A percentile compares a stretch with the other conserved stretches of the same genome.
phyloP scores from a whole-genome alignment of 257 asterid species.

The Ehretia macrophylla region DNA sequence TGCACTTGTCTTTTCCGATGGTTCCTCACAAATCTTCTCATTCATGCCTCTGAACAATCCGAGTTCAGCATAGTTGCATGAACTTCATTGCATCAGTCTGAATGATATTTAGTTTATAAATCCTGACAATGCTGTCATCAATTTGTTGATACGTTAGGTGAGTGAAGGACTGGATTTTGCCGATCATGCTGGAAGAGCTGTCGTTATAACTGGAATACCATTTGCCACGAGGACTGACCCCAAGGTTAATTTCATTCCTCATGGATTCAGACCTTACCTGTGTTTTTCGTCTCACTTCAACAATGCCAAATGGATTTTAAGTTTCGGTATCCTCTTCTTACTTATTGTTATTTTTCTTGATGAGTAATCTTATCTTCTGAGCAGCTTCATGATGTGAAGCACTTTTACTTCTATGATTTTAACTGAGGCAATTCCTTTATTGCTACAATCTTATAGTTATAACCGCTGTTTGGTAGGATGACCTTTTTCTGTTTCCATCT shows the following conservation, averaged over 20 bases:
- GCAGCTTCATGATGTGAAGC: too few relatives aligned
- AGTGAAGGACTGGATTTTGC: conserved; percentile 99
- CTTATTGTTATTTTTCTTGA: neutral
- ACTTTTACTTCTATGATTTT: too few relatives aligned
- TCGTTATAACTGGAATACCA: conserved; percentile 89
- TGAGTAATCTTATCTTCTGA: too few relatives aligned
- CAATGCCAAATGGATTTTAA: neutral
- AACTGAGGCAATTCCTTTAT: too few relatives aligned
- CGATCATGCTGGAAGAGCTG: conserved; percentile 99
- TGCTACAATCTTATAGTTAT: too few relatives aligned
- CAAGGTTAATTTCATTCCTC: conserved; percentile 58
- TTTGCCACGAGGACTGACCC: conserved; percentile 85
- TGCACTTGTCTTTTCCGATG: neutral
- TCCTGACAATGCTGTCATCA: neutral
- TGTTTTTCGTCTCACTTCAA: conserved; percentile 7
- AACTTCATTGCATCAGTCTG: neutral
- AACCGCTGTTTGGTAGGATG: too few relatives aligned
- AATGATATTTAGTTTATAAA: neutral
- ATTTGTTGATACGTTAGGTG: conserved; percentile 42
- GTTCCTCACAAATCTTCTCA: neutral
- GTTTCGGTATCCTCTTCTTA: too few relatives aligned
- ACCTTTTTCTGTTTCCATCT: too few relatives aligned
- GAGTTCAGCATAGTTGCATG: neutral
- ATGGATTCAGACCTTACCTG: conserved; percentile 3
- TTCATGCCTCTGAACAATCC: neutral